Base-by-base conservation (phyloP, 495 filamentous ascomycete genomes). In the Hypoxylon trugodes region DNA sequence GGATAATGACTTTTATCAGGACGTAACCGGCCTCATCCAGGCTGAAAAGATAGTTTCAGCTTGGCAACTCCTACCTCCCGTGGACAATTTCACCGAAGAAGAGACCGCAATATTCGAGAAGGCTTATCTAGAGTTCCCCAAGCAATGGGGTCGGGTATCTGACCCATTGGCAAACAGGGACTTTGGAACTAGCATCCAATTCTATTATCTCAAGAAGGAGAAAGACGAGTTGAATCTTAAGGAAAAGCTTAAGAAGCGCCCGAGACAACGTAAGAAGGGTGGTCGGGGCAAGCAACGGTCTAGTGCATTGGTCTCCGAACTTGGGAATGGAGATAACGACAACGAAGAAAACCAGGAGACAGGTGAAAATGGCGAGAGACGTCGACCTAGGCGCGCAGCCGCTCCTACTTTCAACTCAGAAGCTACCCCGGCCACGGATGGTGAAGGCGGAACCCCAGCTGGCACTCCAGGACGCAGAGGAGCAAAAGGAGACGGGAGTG, bases 141-240 rank as follows among this genome's bases (percentile, higher is more conserved):
- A 98, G 82, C 90, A 91, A 72, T 98, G 92, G 89, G 90, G 91
- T 41, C 90, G 89, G 69, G 93, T 98, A 51, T 90, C 94, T 2
- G 86, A 89, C 19, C 80, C 82, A 18, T 72, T 97, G 9, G 82
- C 86, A 8, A 80, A 83, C 16, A 87, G 93, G 13, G 87, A 89
- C 63, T 95, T 89, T 75, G 86, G 90, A 63, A 87, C 93, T 43
- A 96, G 91, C 71, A 97, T 98, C 63, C 82, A 92, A 63, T 96
- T 98, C 73, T 98, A 98, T 73, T 98, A 98, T 74, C 84, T 93
- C 61, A 96, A 90, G 53, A 96, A 96, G 74, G 89, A 90, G 75
- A 98, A 98, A 74, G 87, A 90, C 68, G 84, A 87, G 55, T 86
- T 87, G 19, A 92, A 91, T 55, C 94, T 97, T 68, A 96, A 96